Conservation (phyloP, 1,284 basidiomycete species). For the Leucoagaricus sp. region DNA sequence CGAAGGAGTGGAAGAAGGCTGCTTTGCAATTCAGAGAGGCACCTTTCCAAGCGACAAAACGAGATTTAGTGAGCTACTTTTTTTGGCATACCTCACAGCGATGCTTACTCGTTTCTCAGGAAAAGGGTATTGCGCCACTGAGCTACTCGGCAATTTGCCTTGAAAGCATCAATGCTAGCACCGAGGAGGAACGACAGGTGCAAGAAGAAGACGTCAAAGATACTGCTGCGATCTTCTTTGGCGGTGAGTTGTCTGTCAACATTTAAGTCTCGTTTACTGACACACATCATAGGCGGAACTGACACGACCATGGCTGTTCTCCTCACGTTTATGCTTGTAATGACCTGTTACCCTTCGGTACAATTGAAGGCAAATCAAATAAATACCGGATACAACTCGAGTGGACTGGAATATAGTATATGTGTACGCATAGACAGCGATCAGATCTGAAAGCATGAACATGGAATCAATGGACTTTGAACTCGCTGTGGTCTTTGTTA, state of each 20-base stretch:
- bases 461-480: too few relatives aligned
- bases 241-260: not conserved
- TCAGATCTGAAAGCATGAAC: constrained; percentile 6
- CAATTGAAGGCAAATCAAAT: constrained; percentile 12
- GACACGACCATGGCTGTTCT: constrained; percentile 34
- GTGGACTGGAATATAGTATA: not conserved
- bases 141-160: constrained; percentile 11
- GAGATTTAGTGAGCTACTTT: constrained; percentile 5
- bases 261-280: not conserved
- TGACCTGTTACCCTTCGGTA: constrained; percentile 36
- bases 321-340: constrained; percentile 34
- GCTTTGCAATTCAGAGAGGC: constrained; percentile 9
- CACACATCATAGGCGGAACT: constrained; percentile 19
- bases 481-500: too few relatives aligned
- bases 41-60: constrained; percentile 12
- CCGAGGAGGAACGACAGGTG: not conserved
- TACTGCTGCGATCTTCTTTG: constrained; percentile 16
- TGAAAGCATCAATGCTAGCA: constrained; percentile 2
- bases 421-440: constrained; percentile 4
- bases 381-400: constrained; percentile 14
- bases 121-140: not conserved
- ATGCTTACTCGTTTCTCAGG: not conserved
- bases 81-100: not conserved
- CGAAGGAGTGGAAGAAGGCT: constrained; percentile 12
- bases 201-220: constrained; percentile 13